Base-by-base conservation (phyloP, 2,329 filamentous ascomycete species). In the Cercospora sp. region DNA sequence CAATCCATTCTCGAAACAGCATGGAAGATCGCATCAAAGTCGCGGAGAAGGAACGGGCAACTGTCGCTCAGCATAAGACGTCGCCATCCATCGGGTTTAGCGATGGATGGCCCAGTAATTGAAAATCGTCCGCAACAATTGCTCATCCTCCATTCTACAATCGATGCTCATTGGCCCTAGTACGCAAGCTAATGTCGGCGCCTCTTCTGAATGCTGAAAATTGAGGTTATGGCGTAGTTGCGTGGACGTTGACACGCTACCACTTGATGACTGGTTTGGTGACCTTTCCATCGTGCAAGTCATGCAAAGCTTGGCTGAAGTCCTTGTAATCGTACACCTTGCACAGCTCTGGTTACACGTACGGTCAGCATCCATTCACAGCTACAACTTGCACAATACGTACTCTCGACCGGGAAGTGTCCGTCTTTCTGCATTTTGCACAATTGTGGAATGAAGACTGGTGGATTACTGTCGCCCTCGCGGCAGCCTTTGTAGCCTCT, bases 271-370 rank as follows among this genome's bases (percentile, higher is more conserved):
- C 68, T 53, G 71, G 71, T 68, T 72, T 72, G 30, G 63, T 65
- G 13, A 70, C 66, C 18, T 53, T 71, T 5, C 71, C 71, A 23
- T 70, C 66, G 18, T 70, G 60, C 55, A 73, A 57, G 62, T 72
- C 70, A 26, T 66, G 64, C 53, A 72, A 28, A 23, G 70, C 71
- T 23, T 60, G 20, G 23, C 33, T 67, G 45, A 73, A 58, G 31
- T 72, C 71, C 59, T 71, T 68, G 55, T 73, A 70, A 30, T 71
- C 69, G 53, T 72, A 73, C 1, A 72, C 70, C 30, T 67, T 68
- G 23, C 67, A 67, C 45, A 73, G 33, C 67, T 70, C 45, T 51
- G 42, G 18, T 23, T 7, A 51, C 45, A 10, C 2, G 20, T 23
- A 26, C 26, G 45, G 45, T 51, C 18, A 51, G 45, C 45, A 23